phyloP scores from a whole-genome alignment of 2,329 filamentous ascomycete species.

The Fusarium sp. region DNA sequence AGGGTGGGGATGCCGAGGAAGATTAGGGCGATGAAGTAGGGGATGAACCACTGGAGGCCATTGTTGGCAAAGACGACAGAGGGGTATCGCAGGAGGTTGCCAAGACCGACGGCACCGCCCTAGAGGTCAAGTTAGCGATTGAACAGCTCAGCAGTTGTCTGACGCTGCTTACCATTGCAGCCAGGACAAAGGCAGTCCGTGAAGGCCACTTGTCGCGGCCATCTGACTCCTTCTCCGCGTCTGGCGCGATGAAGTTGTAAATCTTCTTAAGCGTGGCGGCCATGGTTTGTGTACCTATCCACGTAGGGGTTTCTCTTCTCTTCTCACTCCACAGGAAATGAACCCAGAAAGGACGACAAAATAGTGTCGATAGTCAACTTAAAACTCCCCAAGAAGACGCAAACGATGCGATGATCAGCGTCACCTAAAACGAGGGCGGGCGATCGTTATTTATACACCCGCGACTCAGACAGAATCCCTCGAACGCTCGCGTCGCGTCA shows the following conservation, averaged over 20 bases:
- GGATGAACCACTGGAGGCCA: constrained; percentile 68
- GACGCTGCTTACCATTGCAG: neutral
- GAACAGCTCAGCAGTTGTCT: neutral
- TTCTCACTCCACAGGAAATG: neutral
- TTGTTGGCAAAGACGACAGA: constrained; percentile 68
- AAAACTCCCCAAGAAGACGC: neutral
- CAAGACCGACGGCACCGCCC: constrained; percentile 66
- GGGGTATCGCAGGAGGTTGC: constrained; percentile 66
- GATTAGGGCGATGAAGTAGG: constrained; percentile 57
- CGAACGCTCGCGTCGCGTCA: neutral
- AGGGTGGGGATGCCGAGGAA: constrained; percentile 64
- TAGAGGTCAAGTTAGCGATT: neutral
- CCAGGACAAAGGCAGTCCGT: neutral
- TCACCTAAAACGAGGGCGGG: neutral
- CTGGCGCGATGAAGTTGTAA: neutral
- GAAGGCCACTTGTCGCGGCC: neutral
- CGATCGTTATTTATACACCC: neutral
- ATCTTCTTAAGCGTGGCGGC: neutral
- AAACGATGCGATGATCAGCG: neutral
- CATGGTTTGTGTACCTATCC: neutral
- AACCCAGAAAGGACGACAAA: neutral
- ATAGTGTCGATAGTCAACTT: neutral
- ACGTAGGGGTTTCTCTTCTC: neutral
- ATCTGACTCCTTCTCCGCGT: constrained; percentile 1
- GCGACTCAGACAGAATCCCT: neutral